A percentile compares a stretch with the other conserved stretches of the same genome.
phyloP scores from a whole-genome alignment of 2,329 filamentous ascomycete genomes.

The Boeremia lycopersici region DNA sequence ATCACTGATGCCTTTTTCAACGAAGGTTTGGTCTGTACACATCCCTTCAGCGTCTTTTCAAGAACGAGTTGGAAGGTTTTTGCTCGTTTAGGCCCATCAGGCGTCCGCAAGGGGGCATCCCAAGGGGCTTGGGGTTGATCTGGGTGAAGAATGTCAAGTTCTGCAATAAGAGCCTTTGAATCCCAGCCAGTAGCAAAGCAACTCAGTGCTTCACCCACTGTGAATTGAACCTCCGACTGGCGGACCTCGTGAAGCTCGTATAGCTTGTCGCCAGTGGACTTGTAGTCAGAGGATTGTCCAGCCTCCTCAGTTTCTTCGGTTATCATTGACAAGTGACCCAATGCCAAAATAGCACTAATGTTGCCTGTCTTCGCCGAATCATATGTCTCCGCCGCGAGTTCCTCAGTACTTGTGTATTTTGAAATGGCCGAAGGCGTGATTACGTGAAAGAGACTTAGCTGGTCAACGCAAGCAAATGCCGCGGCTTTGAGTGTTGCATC shows the following conservation, averaged over 20 bases:
- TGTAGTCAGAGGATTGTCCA: slow-evolving; percentile 48
- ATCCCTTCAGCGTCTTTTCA: slow-evolving; percentile 76
- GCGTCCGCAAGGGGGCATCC: slow-evolving; percentile 38
- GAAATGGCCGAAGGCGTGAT: slow-evolving; percentile 52
- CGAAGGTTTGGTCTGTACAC: slow-evolving; percentile 83
- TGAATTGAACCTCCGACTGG: slow-evolving; percentile 86
- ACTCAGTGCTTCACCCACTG: slow-evolving; percentile 85
- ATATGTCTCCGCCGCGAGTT: slow-evolving; percentile 67
- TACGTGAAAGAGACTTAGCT: slow-evolving; percentile 65
- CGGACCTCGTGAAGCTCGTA: slow-evolving; percentile 83
- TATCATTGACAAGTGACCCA: slow-evolving; percentile 77
- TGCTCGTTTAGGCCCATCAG: slow-evolving; percentile 38
- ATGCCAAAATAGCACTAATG: slow-evolving; percentile 78
- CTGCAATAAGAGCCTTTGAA: slow-evolving; percentile 76
- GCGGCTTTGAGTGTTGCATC: slow-evolving; percentile 65
- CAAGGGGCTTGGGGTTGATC: slow-evolving; percentile 43
- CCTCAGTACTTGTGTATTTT: slow-evolving; percentile 45
- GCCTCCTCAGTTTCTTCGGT: slow-evolving; percentile 50
- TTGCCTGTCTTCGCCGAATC: slow-evolving; percentile 77
- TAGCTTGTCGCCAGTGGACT: slow-evolving; percentile 68
- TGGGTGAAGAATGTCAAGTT: slow-evolving; percentile 72
- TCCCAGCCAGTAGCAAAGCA: slow-evolving; percentile 81
- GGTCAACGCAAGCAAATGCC: slow-evolving; percentile 63
- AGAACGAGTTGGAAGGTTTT: slow-evolving; percentile 63
- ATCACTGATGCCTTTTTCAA: slow-evolving; percentile 91